Evolutionary conservation across 2,329 filamentous ascomycete species (phyloP).

Genomic region (Scolecobasidium constrictum): DNA sequence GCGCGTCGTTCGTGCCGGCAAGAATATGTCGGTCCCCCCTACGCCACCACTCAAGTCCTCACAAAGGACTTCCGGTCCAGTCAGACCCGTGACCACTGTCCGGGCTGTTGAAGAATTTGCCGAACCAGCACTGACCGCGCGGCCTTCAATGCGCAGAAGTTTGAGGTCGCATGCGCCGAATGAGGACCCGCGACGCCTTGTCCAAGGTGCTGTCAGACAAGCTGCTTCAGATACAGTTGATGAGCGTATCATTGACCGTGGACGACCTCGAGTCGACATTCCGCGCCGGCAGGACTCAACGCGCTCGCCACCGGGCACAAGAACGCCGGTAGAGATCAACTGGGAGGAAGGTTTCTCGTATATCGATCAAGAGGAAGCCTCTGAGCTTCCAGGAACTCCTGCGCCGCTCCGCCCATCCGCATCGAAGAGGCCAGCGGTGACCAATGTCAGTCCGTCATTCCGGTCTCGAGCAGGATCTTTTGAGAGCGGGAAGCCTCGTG

Average conservation of each 20-base stretch:
- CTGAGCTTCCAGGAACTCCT: too few species aligned
- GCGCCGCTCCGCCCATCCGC: too few species aligned
- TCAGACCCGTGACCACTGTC: neutral
- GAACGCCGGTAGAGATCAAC: neutral
- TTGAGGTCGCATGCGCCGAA: neutral
- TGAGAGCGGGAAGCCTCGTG: conserved; percentile 2
- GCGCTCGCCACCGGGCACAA: neutral
- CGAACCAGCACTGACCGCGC: neutral
- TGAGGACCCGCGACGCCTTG: neutral
- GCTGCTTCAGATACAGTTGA: neutral
- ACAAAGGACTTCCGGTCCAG: neutral
- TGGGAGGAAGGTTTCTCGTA: neutral
- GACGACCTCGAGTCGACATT: neutral
- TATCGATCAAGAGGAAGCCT: neutral
- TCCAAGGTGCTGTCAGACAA: neutral
- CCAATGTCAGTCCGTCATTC: too few species aligned
- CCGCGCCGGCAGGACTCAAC: neutral
- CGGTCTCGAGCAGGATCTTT: neutral
- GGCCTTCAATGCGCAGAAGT: neutral
- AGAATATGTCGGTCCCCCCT: too few species aligned
- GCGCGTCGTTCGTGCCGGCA: too few species aligned
- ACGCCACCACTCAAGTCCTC: neutral
- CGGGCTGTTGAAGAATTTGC: neutral
- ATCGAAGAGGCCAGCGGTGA: too few species aligned
- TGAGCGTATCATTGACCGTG: neutral